Evolutionary conservation across 768 basidiomycete genomes (phyloP).

Genomic region (Mycena galericulata): DNA sequence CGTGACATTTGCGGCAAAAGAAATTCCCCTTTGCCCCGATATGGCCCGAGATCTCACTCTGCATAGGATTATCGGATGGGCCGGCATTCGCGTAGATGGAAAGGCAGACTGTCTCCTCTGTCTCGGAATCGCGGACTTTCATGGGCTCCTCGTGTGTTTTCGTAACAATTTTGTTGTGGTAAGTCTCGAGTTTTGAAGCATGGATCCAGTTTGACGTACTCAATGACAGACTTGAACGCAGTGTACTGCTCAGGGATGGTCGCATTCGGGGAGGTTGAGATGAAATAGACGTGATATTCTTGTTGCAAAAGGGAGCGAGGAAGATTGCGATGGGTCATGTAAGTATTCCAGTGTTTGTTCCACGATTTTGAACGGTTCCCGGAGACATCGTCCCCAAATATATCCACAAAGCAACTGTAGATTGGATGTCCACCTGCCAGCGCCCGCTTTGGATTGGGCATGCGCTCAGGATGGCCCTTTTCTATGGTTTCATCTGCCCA

Average conservation of each 20-base stretch:
- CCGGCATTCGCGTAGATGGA: conserved; percentile 43
- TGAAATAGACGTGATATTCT: conserved; percentile 51
- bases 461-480: conserved; percentile 38
- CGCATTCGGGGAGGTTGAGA: conserved; percentile 53
- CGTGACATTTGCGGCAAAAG: conserved; percentile 53
- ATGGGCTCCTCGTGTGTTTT: conserved; percentile 47
- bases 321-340: conserved; percentile 51
- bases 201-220: conserved; percentile 38
- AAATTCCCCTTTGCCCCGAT: conserved; percentile 54
- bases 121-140: conserved; percentile 41
- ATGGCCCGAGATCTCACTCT: conserved; percentile 52
- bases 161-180: neutral
- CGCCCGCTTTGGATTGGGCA: conserved; percentile 49
- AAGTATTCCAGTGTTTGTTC: conserved; percentile 60
- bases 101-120: conserved; percentile 37
- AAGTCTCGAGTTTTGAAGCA: conserved; percentile 27
- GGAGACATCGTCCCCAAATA: conserved; percentile 57
- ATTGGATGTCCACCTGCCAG: conserved; percentile 46
- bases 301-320: conserved; percentile 50
- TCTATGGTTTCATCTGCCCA: conserved; percentile 15
- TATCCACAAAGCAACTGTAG: conserved; percentile 45
- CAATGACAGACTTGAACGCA: conserved; percentile 45
- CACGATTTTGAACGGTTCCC: conserved; percentile 58
- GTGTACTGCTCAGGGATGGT: conserved; percentile 51
- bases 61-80: conserved; percentile 54